These are phyloP conservation scores for Calonectria montana DNA, from an alignment of 2,329 filamentous ascomycete species.

Conservation along the genomic window DNA sequence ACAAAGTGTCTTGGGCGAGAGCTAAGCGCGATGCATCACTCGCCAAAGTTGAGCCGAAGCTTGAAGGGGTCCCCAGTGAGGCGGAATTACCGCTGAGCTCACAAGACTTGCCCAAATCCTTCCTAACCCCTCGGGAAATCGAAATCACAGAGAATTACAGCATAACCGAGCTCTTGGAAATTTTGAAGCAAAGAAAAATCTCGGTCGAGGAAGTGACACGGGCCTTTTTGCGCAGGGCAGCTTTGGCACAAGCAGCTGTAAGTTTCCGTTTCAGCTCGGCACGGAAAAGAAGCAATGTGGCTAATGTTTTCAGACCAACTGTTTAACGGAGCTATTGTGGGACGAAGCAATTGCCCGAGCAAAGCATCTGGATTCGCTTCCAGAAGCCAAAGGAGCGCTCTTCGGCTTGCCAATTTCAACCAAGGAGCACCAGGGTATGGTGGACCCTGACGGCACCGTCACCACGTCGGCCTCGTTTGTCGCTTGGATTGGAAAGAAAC, in stretches of 20 bases:
- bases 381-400: slow-evolving; percentile 46
- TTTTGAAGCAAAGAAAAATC: slow-evolving; percentile 32
- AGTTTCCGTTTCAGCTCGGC: background rate
- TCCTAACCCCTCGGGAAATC: slow-evolving; percentile 41
- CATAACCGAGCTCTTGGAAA: slow-evolving; percentile 33
- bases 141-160: slow-evolving; percentile 45
- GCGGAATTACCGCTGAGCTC: slow-evolving; percentile 35
- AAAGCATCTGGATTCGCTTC: slow-evolving; percentile 46
- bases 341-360: slow-evolving; percentile 49
- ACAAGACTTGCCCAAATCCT: slow-evolving; percentile 32
- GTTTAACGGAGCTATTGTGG: slow-evolving; percentile 49
- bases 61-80: slow-evolving; percentile 35
- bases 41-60: slow-evolving; percentile 41
- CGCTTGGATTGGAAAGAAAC: slow-evolving; percentile 46
- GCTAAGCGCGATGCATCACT: slow-evolving; percentile 37
- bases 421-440: slow-evolving; percentile 51
- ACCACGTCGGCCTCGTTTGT: slow-evolving; percentile 44
- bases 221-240: slow-evolving; percentile 41
- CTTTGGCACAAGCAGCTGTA: slow-evolving; percentile 42
- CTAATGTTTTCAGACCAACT: slow-evolving; percentile 45
- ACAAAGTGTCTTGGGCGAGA: slow-evolving; percentile 20
- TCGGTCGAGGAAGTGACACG: slow-evolving; percentile 43
- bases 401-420: slow-evolving; percentile 51
- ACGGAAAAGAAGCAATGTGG: too few species aligned
- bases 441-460: slow-evolving; percentile 40